A percentile compares a stretch with the other conserved stretches of the same genome.
phyloP scores from a whole-genome alignment of 495 filamentous ascomycete genomes.

The Xeromyces bisporus region DNA sequence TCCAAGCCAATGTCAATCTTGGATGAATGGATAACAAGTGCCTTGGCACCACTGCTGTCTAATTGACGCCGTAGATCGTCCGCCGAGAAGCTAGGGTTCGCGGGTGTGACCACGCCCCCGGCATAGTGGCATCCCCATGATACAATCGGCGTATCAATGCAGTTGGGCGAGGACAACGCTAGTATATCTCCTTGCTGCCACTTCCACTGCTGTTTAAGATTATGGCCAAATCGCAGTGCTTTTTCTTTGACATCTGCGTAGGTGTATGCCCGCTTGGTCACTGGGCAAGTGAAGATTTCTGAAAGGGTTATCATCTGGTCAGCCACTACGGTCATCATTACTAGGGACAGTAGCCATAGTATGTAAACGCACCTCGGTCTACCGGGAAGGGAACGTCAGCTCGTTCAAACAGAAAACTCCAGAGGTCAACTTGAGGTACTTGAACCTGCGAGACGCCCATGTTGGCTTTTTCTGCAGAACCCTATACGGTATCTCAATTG shows the following conservation, averaged over 20 bases:
- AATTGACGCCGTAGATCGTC: slow-evolving; percentile 68
- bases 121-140: slow-evolving; percentile 58
- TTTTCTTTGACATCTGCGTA: slow-evolving; percentile 39
- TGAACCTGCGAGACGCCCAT: no score
- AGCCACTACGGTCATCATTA: neutral
- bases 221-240: slow-evolving; percentile 51
- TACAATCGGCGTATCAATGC: slow-evolving; percentile 41
- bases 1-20: neutral
- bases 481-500: no score
- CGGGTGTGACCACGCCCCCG: slow-evolving; percentile 51
- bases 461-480: no score
- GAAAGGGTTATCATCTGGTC: no score
- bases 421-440: no score
- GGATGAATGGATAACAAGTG: slow-evolving; percentile 44
- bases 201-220: slow-evolving; percentile 42
- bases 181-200: slow-evolving; percentile 59
- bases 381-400: neutral
- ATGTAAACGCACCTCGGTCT: neutral
- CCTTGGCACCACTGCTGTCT: slow-evolving; percentile 50
- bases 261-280: slow-evolving; percentile 45
- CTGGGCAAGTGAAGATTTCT: slow-evolving; percentile 54
- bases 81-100: slow-evolving; percentile 59
- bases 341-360: neutral
- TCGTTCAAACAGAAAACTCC: neutral
- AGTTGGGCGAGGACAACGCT: slow-evolving; percentile 42